Evolutionary conservation across 805 yeast genomes (phyloP).

Genomic region (Kregervanrija fluxuum): DNA sequence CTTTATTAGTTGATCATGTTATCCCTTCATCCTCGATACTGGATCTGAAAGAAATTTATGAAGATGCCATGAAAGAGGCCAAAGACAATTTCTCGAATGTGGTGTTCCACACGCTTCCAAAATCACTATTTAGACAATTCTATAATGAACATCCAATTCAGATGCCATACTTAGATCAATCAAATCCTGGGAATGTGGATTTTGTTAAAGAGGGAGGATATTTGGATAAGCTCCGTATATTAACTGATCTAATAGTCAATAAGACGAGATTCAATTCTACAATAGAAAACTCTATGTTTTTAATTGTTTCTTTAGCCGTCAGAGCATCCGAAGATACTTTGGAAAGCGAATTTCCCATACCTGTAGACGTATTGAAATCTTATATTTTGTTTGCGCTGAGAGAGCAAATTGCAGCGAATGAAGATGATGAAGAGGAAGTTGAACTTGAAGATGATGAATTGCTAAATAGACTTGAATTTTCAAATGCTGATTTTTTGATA

Average conservation of each 20-base stretch:
- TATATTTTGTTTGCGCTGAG: constrained; percentile 1
- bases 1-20: constrained; percentile 6
- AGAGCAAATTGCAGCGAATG: background rate
- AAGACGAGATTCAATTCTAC: constrained; percentile 2
- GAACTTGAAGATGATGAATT: background rate
- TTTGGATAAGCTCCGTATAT: constrained; percentile 10
- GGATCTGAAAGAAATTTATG: constrained; percentile 3
- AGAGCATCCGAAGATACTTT: constrained; percentile 2
- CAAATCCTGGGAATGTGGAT: constrained; percentile 4
- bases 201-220: constrained; percentile 3
- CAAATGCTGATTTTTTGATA: constrained; percentile 2
- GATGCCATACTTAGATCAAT: constrained; percentile 7
- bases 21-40: constrained; percentile 5
- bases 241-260: constrained; percentile 7
- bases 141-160: constrained; percentile 5
- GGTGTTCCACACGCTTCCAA: background rate
- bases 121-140: constrained; percentile 1
- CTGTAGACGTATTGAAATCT: constrained; percentile 2
- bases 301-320: constrained; percentile 1
- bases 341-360: constrained; percentile 3
- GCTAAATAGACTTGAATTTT: constrained; percentile 1
- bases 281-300: constrained; percentile 4
- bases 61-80: background rate
- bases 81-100: background rate
- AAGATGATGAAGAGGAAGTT: background rate